Base-by-base conservation (phyloP, 2,329 filamentous ascomycete genomes). In the Phyllosticta paracitricarpa region DNA sequence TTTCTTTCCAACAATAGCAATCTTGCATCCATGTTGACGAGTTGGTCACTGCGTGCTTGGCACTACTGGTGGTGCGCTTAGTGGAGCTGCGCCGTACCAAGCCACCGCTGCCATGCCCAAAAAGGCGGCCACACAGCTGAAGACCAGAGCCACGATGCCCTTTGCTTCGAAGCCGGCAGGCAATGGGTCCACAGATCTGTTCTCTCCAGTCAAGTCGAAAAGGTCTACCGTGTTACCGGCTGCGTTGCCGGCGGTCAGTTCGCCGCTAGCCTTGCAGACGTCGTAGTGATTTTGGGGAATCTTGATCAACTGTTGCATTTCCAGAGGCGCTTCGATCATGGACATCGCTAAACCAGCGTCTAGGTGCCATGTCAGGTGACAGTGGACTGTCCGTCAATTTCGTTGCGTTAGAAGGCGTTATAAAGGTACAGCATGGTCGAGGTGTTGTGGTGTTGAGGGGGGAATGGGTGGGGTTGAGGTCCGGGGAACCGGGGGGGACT, bases 101-200 rank as follows among this genome's bases (percentile, higher is more conserved):
- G 79, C 81, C 61, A 94, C 84, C 12, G 84, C 82, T 0, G 75
- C 79, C 66, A 91, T 78, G 8, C 89, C 89, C 7, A 89, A 66
- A 57, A 91, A 77, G 2, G 88, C 89, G 19, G 81, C 81, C 3
- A 91, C 64, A 64, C 82, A 82, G 68, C 86, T 89, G 69, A 92
- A 89, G 2, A 86, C 85, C 66, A 94, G 74, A 10, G 89, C 89
- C 1, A 90, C 82, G 53, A 89, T 88, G 6, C 89, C 89, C 48
- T 81, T 80, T 0, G 84, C 72, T 0, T 86, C 89, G 70, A 92
- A 91, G 0, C 89, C 89, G 1, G 76, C 79, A 0, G 89, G 88
- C 17, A 93, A 69, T 54, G 75, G 78, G 17, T 54, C 52, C 22
- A 25, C 52, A 12, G 22, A 54, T 30, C 24, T 85, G 40, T 48